Conservation (phyloP, 257 asterid species). For the Nicotiana knightiana region DNA sequence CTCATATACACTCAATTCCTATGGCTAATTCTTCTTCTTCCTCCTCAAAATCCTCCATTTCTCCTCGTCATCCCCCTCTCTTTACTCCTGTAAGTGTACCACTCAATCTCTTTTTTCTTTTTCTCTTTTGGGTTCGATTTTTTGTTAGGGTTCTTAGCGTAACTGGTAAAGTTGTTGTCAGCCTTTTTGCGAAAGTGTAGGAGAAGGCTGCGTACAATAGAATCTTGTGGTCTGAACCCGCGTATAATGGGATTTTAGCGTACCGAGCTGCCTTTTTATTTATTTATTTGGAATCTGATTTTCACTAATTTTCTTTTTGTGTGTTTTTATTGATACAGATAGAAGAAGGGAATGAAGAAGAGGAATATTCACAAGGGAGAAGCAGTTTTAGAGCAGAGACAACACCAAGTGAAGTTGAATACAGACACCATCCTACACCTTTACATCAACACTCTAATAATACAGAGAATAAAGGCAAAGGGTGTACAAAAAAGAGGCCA, state of each 20-base stretch:
- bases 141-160: no score
- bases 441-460: constrained; percentile 28
- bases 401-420: constrained; percentile 40
- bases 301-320: not conserved
- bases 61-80: constrained; percentile 68
- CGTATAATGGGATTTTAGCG: no score
- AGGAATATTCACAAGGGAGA: constrained; percentile 58
- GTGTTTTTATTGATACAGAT: constrained; percentile 37
- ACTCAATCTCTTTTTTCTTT: not conserved
- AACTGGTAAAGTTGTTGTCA: no score
- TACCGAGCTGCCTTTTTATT: no score
- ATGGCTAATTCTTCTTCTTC: constrained; percentile 55
- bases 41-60: constrained; percentile 41
- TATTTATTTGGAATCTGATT: no score
- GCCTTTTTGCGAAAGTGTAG: no score
- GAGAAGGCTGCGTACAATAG: no score
- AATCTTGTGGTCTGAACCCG: no score
- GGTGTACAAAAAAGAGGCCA: constrained; percentile 29
- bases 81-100: constrained; percentile 63
- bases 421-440: constrained; percentile 52
- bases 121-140: not conserved
- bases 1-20: constrained; percentile 14
- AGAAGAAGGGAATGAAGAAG: constrained; percentile 93
- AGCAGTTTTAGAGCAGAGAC: constrained; percentile 49
- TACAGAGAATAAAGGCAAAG: constrained; percentile 19